Evolutionary conservation across 108 stramenopile species (phyloP).

Genomic region (Pseudonitzschia pungens): DNA sequence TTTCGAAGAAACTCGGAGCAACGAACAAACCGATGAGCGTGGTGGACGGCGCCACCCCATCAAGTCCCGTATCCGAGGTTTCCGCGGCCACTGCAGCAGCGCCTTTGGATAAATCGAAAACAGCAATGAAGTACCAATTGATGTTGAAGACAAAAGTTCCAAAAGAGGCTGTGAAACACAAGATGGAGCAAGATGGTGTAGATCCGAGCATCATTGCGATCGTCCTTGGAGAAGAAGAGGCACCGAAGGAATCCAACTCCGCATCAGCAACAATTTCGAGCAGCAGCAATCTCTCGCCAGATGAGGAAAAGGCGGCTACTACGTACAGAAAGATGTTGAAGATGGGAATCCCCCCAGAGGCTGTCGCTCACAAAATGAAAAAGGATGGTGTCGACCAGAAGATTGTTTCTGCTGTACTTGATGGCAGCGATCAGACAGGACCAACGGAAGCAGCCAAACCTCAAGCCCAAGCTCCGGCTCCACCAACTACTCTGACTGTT

Average conservation of each 20-base stretch:
- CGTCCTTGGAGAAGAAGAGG: slow-evolving; percentile 27
- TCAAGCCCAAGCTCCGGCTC: neutral
- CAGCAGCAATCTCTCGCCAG: slow-evolving; percentile 26
- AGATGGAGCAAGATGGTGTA: slow-evolving; percentile 48
- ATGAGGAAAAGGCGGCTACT: slow-evolving; percentile 52
- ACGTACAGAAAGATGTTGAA: slow-evolving; percentile 76
- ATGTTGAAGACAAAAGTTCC: slow-evolving; percentile 55
- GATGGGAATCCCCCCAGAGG: slow-evolving; percentile 73
- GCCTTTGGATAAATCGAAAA: slow-evolving; percentile 19
- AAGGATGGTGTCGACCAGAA: slow-evolving; percentile 59
- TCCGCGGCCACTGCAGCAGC: slow-evolving; percentile 22
- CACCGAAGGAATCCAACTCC: neutral
- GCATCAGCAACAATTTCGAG: neutral
- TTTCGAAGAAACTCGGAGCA: neutral
- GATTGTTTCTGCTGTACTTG: slow-evolving; percentile 49
- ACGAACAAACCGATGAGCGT: slow-evolving; percentile 27
- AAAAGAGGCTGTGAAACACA: slow-evolving; percentile 46
- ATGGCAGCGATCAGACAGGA: neutral
- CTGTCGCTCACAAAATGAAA: slow-evolving; percentile 73
- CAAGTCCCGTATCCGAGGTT: slow-evolving; percentile 37
- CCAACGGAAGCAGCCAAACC: neutral
- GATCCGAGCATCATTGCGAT: slow-evolving; percentile 34
- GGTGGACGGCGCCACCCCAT: slow-evolving; percentile 17
- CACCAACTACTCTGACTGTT: slow-evolving; percentile 30
- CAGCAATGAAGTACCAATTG: slow-evolving; percentile 36